A percentile compares a stretch with the other conserved stretches of the same genome.
Evolutionary conservation across 2,329 filamentous ascomycete species (phyloP).

Genomic region (Fusarium tupiense): DNA sequence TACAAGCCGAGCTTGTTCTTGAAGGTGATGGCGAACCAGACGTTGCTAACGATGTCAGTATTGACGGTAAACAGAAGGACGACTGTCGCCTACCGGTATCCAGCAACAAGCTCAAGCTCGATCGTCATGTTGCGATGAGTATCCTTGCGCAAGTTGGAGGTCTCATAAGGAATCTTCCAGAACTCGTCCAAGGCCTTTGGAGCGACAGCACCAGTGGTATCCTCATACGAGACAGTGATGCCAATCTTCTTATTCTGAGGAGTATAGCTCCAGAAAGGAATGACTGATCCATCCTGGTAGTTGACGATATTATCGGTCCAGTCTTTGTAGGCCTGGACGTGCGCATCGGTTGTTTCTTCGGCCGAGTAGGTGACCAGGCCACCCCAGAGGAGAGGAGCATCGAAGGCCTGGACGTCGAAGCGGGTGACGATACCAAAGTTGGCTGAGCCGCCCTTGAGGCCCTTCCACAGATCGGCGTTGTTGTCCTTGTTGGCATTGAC

Average conservation of each 20-base stretch:
- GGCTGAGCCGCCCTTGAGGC: constrained; percentile 23
- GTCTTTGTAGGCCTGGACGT: constrained; percentile 25
- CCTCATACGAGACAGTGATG: constrained; percentile 8
- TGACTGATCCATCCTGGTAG: constrained; percentile 11
- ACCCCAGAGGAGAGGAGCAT: constrained; percentile 26
- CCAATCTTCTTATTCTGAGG: constrained; percentile 5
- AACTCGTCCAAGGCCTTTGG: constrained; percentile 3
- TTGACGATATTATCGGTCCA: constrained; percentile 11
- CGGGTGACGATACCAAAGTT: constrained; percentile 34
- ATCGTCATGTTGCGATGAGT: constrained; percentile 14
- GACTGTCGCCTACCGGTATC: not conserved
- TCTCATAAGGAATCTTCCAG: constrained; percentile 12
- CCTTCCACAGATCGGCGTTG: constrained; percentile 26
- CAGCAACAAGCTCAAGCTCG: constrained; percentile 10
- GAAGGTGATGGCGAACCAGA: constrained; percentile 17
- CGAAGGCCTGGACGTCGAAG: constrained; percentile 30
- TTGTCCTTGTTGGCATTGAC: constrained; percentile 27
- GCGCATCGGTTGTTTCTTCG: constrained; percentile 18
- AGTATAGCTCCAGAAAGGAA: constrained; percentile 17
- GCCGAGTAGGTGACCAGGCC: constrained; percentile 24
- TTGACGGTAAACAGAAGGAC: rapidly evolving
- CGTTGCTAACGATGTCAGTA: not conserved
- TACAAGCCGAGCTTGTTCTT: constrained; percentile 7
- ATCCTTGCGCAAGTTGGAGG: constrained; percentile 8
- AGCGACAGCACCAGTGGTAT: constrained; percentile 1